Evolutionary conservation across 2,329 filamentous ascomycete species (phyloP).

Genomic region (Aspergillus novofumigatus): DNA sequence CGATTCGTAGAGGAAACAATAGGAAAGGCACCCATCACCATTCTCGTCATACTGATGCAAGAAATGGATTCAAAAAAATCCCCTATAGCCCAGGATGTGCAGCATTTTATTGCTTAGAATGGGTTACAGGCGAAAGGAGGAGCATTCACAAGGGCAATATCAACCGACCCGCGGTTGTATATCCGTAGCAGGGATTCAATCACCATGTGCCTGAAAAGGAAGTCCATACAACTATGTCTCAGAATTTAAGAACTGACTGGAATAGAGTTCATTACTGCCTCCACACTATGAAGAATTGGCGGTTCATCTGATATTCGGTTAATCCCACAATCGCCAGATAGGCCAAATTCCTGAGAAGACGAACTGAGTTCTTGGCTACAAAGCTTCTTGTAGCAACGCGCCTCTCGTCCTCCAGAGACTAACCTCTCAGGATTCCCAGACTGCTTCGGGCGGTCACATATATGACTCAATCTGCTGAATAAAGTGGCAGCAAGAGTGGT

Average conservation of each 20-base stretch:
- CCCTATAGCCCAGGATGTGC: neutral
- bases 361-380: slow-evolving; percentile 1
- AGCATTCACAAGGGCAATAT: neutral
- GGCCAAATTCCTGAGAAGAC: neutral
- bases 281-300: too few relatives aligned
- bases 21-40: neutral
- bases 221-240: neutral
- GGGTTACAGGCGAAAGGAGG: neutral
- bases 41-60: neutral
- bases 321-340: neutral
- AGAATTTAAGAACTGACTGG: too few relatives aligned
- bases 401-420: slow-evolving; percentile 10
- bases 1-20: neutral
- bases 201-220: neutral
- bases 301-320: neutral
- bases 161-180: neutral
- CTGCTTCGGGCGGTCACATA: slow-evolving; percentile 4
- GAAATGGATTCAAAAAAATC: too few relatives aligned
- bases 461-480: slow-evolving; percentile 5
- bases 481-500: slow-evolving; percentile 5
- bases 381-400: neutral
- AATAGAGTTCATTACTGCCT: too few relatives aligned
- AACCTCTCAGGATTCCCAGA: slow-evolving; percentile 5
- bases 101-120: neutral
- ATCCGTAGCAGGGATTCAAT: neutral